phyloP scores from a whole-genome alignment of 805 yeast species.

The Saccharomycopsis amapae region DNA sequence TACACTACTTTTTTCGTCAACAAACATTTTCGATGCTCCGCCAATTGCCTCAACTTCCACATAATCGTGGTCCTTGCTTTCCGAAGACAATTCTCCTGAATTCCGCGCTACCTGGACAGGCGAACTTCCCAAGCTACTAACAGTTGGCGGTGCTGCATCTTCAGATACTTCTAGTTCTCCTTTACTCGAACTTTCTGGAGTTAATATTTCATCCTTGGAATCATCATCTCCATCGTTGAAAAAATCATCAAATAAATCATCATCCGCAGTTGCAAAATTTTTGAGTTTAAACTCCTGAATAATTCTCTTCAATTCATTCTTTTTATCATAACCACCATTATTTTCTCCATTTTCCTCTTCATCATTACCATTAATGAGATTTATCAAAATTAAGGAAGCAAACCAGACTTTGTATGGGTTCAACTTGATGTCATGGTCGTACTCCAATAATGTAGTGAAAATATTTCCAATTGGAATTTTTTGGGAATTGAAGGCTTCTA shows the following conservation, averaged over 20 bases:
- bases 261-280: conserved; percentile 1
- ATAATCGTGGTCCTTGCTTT: not conserved
- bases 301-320: conserved; percentile 2
- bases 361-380: conserved; percentile 38
- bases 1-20: not conserved
- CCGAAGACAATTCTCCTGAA: not conserved
- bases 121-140: conserved; percentile 6
- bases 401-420: conserved; percentile 91
- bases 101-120: conserved; percentile 5
- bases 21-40: not conserved
- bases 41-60: conserved; percentile 1
- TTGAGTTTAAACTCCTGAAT: not conserved
- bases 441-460: conserved; percentile 64
- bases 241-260: conserved; percentile 11
- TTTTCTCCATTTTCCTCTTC: conserved; percentile 13
- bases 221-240: conserved; percentile 12
- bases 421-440: conserved; percentile 60
- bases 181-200: not conserved
- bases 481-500: not conserved
- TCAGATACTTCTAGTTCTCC: not conserved
- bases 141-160: not conserved
- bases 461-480: conserved; percentile 47
- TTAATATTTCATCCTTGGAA: conserved; percentile 1
- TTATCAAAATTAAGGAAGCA: conserved; percentile 58
- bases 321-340: not conserved